Base-by-base conservation (phyloP, 2,329 filamentous ascomycete species). In the Colletotrichum caudatum region DNA sequence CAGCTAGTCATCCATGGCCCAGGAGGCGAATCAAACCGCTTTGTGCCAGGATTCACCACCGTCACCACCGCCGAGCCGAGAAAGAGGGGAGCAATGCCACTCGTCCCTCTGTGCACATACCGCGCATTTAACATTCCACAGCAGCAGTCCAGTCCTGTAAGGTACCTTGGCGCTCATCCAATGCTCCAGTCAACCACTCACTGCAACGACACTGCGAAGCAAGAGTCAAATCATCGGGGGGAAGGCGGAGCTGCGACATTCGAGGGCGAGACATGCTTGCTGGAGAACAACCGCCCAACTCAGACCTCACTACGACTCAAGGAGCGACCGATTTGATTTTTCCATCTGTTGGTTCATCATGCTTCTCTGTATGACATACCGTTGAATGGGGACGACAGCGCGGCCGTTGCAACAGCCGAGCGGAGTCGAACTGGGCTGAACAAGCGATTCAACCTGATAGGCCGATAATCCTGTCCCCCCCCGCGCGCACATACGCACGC, bases 31-130 rank as follows among this genome's bases (percentile, higher is more conserved):
- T 71, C 69, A 69, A 69, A 59, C 58, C 33, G 12, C 41, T 61
- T 50, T 69, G 65, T 71, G 44, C 69, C 54, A 71, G 59, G 65
- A 56, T 71, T 69, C 65, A 71, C 69, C 37, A 64, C 58, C 18
- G 53, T 54, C 51, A 68, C 58, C 53, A 69, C 54, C 59, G 65
- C 65, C 54, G 46, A 56, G 65, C 65, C 54, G 46, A 56, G 65
- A 64, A 39, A 48, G 69, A 69, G 59, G 58, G 65, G 69, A 59
- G 59, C 64, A 53, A 60, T 71, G 54, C 65, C 68, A 71, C 64
- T 63, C 50, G 37, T 64, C 57, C 51, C 50, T 62, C 57, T 37
- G 58, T 51, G 65, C 65, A 69, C 65, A 53, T 56, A 64, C 37
- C 46, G 29, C 59, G 59, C 59, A 69, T 69, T 59, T 61, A 53